Percentiles rank a stretch among this genome's conserved stretches.
These are phyloP conservation scores for Alectoria sarmentosa DNA, from an alignment of 495 filamentous ascomycete species.

Conservation along the genomic window DNA sequence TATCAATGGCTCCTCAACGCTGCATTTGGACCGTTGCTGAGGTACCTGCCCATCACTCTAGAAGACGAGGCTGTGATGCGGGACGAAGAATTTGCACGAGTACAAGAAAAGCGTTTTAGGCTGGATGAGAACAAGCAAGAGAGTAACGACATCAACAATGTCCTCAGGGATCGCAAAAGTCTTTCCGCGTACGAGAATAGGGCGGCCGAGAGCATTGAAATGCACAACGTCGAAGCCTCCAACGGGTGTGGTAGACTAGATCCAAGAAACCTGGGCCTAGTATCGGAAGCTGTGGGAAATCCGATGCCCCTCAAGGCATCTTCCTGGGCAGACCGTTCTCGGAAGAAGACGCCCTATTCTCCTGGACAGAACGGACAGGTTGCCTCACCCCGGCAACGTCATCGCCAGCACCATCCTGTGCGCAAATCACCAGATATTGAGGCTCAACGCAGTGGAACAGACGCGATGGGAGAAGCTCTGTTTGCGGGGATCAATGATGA, in stretches of 20 bases:
- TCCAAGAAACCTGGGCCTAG: conserved; percentile 20
- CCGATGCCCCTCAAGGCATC: conserved; percentile 19
- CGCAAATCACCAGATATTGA: conserved; percentile 45
- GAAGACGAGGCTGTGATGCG: conserved; percentile 89
- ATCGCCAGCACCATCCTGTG: conserved; percentile 11
- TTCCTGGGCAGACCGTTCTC: conserved; percentile 31
- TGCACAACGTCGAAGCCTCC: conserved; percentile 43
- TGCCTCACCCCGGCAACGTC: conserved; percentile 24
- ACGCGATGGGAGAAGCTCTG: conserved; percentile 62
- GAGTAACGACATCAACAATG: conserved; percentile 38
- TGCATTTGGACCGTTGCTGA: conserved; percentile 80
- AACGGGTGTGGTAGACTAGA: conserved; percentile 24
- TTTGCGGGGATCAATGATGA: conserved; percentile 85
- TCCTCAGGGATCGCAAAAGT: conserved; percentile 37
- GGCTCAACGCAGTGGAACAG: conserved; percentile 49
- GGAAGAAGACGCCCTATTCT: conserved; percentile 15
- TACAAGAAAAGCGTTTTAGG: conserved; percentile 55
- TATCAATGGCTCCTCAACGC: conserved; percentile 78
- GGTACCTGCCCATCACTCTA: conserved; percentile 88
- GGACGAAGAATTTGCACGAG: conserved; percentile 79
- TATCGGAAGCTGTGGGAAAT: conserved; percentile 20
- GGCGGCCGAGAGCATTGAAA: conserved; percentile 52
- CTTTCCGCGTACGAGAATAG: conserved; percentile 33
- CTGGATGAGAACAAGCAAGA: conserved; percentile 46
- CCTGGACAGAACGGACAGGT: conserved; percentile 4